Percentiles rank a stretch among this genome's conserved stretches.
These are phyloP conservation scores for Funneliformis mosseae DNA, from an alignment of 192 early-diverging fungal genomes.

Conservation along the genomic window DNA sequence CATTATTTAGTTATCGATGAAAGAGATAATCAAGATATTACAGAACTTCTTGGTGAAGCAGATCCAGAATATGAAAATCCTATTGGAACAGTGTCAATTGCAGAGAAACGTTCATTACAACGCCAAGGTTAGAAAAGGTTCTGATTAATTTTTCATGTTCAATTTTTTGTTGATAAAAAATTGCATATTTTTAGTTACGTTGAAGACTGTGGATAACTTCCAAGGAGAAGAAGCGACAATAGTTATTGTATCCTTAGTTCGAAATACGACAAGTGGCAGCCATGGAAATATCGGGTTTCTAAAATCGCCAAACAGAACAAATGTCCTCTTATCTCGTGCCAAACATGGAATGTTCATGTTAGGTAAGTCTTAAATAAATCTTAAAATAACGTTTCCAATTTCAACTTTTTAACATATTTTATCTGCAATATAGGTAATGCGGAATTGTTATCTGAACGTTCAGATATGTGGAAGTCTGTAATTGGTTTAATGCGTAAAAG, in stretches of 20 bases:
- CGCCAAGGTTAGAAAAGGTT: background rate
- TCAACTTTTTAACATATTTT: background rate
- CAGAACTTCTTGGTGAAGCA: background rate
- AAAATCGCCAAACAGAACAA: conserved; percentile 57
- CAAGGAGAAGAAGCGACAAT: conserved; percentile 52
- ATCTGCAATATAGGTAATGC: conserved; percentile 47
- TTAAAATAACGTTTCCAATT: background rate
- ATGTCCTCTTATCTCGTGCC: conserved; percentile 60
- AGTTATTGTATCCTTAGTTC: conserved; percentile 48
- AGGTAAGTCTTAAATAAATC: background rate
- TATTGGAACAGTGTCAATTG: background rate
- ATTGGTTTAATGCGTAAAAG: conserved; percentile 37
- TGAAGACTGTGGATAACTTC: conserved; percentile 52
- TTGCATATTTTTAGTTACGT: conserved; percentile 31
- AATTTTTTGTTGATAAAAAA: background rate
- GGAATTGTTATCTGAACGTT: conserved; percentile 33
- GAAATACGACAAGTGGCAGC: conserved; percentile 35
- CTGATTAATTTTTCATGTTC: background rate
- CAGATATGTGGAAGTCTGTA: conserved; percentile 48
- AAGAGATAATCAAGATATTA: conserved; percentile 2
- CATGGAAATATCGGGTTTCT: conserved; percentile 53
- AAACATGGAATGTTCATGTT: conserved; percentile 61
- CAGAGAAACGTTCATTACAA: background rate
- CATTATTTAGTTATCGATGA: conserved; percentile 27
- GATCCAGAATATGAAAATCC: background rate